These are phyloP conservation scores for Kodamaea fungicola DNA, from an alignment of 1,139 yeast species.

Conservation along the genomic window DNA sequence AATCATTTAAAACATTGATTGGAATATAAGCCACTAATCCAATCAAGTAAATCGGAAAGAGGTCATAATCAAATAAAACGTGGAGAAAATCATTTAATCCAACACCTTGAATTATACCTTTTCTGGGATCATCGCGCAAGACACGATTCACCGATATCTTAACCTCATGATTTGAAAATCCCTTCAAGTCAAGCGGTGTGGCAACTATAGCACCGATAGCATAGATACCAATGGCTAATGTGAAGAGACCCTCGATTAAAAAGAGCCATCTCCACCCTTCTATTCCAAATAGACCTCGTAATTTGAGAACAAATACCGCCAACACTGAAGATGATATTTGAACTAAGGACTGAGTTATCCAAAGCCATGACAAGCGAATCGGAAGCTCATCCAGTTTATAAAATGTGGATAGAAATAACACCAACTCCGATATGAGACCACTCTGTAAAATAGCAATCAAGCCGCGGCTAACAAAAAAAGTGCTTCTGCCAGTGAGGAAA, in stretches of 20 bases:
- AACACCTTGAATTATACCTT: constrained; percentile 18
- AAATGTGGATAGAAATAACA: constrained; percentile 26
- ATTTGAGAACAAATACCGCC: constrained; percentile 12
- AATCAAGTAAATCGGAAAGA: constrained; percentile 17
- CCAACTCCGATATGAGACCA: constrained; percentile 32
- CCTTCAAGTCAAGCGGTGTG: constrained; percentile 22
- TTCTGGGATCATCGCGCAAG: constrained; percentile 19
- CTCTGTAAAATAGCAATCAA: constrained; percentile 28
- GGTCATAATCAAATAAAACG: constrained; percentile 15
- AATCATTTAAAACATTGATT: constrained; percentile 12
- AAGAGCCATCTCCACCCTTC: constrained; percentile 72
- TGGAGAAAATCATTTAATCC: constrained; percentile 10
- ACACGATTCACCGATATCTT: constrained; percentile 18
- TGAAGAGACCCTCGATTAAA: constrained; percentile 59
- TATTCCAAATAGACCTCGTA: constrained; percentile 13
- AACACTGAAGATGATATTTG: constrained; percentile 14
- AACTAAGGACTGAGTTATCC: constrained; percentile 16
- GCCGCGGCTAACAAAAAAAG: constrained; percentile 26
- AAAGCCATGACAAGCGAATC: constrained; percentile 21
- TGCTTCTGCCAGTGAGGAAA: constrained; percentile 19
- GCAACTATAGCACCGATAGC: constrained; percentile 13
- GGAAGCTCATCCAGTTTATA: constrained; percentile 26
- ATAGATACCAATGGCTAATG: constrained; percentile 22
- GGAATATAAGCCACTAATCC: constrained; percentile 17
- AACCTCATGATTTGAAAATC: constrained; percentile 16